Percentiles rank a stretch among this genome's conserved stretches.
Conservation (phyloP, 78 protist genomes). For the Chrysochromulina parva region DNA sequence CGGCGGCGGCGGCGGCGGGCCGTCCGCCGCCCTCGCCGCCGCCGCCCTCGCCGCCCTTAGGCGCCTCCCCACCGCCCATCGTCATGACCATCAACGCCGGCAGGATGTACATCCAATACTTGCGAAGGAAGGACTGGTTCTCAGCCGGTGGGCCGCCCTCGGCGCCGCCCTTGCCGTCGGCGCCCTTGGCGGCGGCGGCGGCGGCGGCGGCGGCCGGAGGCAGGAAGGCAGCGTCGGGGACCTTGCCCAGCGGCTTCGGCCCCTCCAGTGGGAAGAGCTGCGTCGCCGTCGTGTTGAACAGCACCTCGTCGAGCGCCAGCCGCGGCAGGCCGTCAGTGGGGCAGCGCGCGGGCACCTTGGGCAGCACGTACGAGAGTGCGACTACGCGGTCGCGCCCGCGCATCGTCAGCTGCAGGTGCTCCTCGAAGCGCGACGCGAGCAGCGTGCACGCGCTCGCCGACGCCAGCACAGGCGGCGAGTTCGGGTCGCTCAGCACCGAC, state of each 20-base stretch:
- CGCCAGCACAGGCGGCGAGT: neutral
- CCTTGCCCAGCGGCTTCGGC: neutral
- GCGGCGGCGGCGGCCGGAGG: neutral
- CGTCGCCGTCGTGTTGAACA: neutral
- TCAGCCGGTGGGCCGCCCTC: neutral
- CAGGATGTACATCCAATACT: constrained; percentile 3
- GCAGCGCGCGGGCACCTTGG: neutral
- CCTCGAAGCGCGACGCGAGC: neutral
- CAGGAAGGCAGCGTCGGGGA: neutral
- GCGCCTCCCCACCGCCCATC: neutral
- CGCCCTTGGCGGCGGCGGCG: neutral
- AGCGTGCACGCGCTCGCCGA: neutral
- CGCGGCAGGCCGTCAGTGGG: neutral
- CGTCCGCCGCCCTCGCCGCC: neutral
- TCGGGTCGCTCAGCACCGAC: neutral
- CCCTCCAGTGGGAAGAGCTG: neutral
- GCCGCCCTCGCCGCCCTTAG: neutral
- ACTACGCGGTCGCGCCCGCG: neutral
- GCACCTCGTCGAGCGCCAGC: neutral
- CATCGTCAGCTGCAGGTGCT: neutral
- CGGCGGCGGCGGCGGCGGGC: neutral
- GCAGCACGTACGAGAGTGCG: neutral
- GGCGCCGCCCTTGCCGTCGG: neutral
- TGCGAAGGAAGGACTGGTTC: neutral
- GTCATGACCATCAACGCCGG: neutral